phyloP scores from a whole-genome alignment of 768 basidiomycete genomes.

The Suillus americanus region DNA sequence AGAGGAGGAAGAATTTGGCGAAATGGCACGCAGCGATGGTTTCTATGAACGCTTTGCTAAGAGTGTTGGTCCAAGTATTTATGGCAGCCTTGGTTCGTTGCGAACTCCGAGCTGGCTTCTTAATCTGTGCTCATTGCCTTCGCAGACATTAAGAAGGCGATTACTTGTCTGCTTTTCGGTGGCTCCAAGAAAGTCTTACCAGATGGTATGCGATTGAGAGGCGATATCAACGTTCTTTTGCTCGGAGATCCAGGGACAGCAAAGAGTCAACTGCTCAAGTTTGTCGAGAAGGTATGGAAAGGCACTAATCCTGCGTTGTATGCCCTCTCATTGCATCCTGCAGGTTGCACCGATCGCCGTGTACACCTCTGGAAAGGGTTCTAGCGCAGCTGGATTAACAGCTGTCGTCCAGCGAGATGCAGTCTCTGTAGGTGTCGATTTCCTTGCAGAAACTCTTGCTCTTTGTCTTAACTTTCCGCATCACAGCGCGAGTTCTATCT shows the following conservation, averaged over 20 bases:
- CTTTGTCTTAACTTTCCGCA: constrained; percentile 9
- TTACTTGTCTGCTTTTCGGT: constrained; percentile 93
- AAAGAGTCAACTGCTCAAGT: constrained; percentile 96
- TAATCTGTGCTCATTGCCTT: constrained; percentile 10
- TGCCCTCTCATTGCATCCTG: constrained; percentile 3
- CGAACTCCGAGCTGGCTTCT: background rate
- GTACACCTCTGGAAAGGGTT: constrained; percentile 98
- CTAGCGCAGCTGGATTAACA: constrained; percentile 97
- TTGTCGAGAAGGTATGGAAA: constrained; percentile 83
- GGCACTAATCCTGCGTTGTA: background rate
- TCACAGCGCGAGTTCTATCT: constrained; percentile 94
- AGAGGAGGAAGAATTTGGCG: constrained; percentile 95
- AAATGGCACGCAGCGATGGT: constrained; percentile 83
- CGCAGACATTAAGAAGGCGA: constrained; percentile 96
- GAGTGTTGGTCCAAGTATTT: constrained; percentile 97
- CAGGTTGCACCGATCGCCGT: constrained; percentile 97
- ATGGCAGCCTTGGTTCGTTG: constrained; percentile 80
- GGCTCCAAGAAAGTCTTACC: constrained; percentile 97
- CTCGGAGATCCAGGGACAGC: constrained; percentile 99
- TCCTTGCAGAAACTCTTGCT: background rate
- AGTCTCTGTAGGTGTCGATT: constrained; percentile 66
- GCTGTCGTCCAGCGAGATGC: constrained; percentile 96
- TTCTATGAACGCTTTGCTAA: constrained; percentile 93
- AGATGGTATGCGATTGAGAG: constrained; percentile 94
- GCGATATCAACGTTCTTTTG: constrained; percentile 96